Conservation (phyloP, 352 stramenopile genomes). For the Phytophthora vignae region DNA sequence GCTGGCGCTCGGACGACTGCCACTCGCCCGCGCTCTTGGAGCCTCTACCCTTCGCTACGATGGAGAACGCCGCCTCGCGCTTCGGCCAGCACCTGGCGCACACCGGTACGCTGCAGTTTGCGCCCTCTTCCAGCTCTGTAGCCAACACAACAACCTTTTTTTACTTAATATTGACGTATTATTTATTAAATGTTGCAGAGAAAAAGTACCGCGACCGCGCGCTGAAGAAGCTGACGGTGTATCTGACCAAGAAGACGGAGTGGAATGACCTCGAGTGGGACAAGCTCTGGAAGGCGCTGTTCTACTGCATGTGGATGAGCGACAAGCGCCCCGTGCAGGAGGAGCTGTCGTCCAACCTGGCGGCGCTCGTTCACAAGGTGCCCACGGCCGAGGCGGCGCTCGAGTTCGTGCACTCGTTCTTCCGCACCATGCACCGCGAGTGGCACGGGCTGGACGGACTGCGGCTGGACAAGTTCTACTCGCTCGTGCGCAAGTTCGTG, state of each 20-base stretch:
- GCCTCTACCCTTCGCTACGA: slow-evolving; percentile 21
- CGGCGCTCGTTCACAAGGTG: slow-evolving; percentile 66
- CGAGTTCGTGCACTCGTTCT: slow-evolving; percentile 82
- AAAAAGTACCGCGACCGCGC: slow-evolving; percentile 88
- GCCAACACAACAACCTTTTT: not conserved
- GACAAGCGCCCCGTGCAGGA: slow-evolving; percentile 87
- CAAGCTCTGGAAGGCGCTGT: slow-evolving; percentile 91
- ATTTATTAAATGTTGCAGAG: slow-evolving; percentile 45
- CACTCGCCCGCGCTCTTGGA: not conserved
- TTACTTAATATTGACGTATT: not conserved
- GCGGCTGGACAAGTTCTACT: slow-evolving; percentile 89
- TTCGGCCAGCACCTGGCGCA: slow-evolving; percentile 89
- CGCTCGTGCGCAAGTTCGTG: slow-evolving; percentile 83
- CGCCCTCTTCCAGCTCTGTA: not conserved
- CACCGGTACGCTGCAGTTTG: slow-evolving; percentile 52
- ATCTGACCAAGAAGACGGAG: slow-evolving; percentile 68
- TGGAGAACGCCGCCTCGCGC: slow-evolving; percentile 82
- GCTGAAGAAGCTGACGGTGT: slow-evolving; percentile 84
- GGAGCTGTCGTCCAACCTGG: slow-evolving; percentile 76
- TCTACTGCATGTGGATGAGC: slow-evolving; percentile 93
- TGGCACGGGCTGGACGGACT: slow-evolving; percentile 89
- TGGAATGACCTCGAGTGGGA: slow-evolving; percentile 85
- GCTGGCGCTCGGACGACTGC: not conserved
- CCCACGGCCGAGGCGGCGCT: slow-evolving; percentile 56
- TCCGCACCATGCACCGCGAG: slow-evolving; percentile 87